Evolutionary conservation across 164 flowering plant species (phyloP), one percentile per base, ranked within the genome.

Genomic region (Piper betle): DNA sequence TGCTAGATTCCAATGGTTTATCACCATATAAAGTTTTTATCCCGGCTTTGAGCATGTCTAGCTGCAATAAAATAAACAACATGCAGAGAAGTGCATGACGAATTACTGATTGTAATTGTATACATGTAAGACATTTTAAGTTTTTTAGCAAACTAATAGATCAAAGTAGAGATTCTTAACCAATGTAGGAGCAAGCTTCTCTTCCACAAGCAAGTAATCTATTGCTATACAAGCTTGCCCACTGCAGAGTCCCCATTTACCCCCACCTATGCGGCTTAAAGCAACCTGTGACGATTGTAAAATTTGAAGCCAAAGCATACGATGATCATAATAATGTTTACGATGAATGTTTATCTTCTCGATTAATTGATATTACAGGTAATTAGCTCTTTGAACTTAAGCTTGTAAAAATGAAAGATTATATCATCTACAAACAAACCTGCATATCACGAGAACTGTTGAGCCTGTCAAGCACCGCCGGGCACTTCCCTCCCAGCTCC

Each of bases 401-500:
- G 33, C 33, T 25, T 25, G 33, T 25, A 25, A 25, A 25, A 25
- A 25, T 25, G 9, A 53, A 53, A 58, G 17, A 10, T 38, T 10
- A 11, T 43, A 2, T 10, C n/a, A 46, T 12, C 39, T 17, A 5
- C 39, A 17, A 25, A 39, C 18, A 5, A n/a, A 63, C 66, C 66
- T 63, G 39, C 25, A 10, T n/a, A 11, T 63, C 59, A 18, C 33
- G 16, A 7, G 42, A 42, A 42, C 48, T 63, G 9, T 15, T 37
- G 16, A 63, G 59, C 40, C 52, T 39, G 25, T 63, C 97, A 1
- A 90, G 11, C 41, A 93, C 74, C 25, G 72, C 69, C 13, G 98
- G 96, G 72, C 96, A 80, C 79, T 90, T 93, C 62, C 97, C 98
- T 12, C 98, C 97, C 52, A 90, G 80, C 75, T 93, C 98, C 13